Evolutionary conservation across 139 green algal genomes (phyloP), one percentile per base, ranked within the genome.

Genomic region (Ettlia oleoabundans): DNA sequence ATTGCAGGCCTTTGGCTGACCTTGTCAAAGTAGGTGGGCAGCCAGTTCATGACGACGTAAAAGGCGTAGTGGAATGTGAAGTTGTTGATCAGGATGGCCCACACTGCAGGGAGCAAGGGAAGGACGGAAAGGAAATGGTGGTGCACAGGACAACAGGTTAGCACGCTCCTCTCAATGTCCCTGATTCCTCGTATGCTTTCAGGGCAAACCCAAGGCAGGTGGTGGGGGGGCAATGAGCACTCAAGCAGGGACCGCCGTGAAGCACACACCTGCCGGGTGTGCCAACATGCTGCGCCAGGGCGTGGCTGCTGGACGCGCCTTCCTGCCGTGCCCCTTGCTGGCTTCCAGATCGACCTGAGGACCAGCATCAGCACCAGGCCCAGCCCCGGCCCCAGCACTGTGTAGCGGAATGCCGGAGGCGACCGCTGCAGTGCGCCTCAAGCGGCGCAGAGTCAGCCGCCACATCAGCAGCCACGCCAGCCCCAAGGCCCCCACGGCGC

Each of bases 21-120:
- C 77, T 92, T 80, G 77, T 96, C 94, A 88, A 99, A 99, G 82
- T 98, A 99, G 6, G 97, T 99, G 10, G 97, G 97, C 84, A 99
- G 83, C 97, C 97, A 99, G 85, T 98, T 99, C 97, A 99, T 98
- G 82, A 99, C 86, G 0, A 99, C 92, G 75, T 99, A 99, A 47
- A 99, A 95, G 47, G 94, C 93, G 72, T 99, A 99, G 88, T 99
- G 97, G 85, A 99, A 99, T 47, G 93, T 94, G 87, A 98, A 99
- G 91, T 99, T 99, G 92, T 98, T 98, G 66, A 96, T 80, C 10
- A 98, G 82, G 68, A 99, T 99, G 51, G 94, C 93, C 96, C 94
- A 98, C 53, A 99, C 92, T 7, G 96, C 92, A 33, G 52, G 86
- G 78, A 98, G 62, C n/a, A 85, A 98, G 92, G 37, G 76, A 66